Conservation (phyloP, 768 basidiomycete genomes). For the Leccinum rimulosum region DNA sequence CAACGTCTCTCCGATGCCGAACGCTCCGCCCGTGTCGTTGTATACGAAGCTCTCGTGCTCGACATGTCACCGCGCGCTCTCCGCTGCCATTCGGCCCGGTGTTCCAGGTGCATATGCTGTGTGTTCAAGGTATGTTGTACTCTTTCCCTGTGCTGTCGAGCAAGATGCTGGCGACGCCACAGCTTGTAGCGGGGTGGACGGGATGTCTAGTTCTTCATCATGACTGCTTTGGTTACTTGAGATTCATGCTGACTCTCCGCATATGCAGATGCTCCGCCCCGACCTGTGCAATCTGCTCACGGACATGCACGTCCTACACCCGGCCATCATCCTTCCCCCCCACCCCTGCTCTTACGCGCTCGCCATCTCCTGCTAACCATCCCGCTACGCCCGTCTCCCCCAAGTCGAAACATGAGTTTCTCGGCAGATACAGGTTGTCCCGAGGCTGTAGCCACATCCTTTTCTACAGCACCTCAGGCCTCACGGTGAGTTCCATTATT, state of each 20-base stretch:
- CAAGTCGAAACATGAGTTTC: not conserved
- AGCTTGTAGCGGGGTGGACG: not conserved
- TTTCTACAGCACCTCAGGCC: too few species aligned
- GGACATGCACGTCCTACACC: conserved; percentile 36
- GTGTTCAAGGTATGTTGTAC: conserved; percentile 24
- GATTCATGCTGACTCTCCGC: conserved; percentile 4
- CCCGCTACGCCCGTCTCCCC: conserved; percentile 22
- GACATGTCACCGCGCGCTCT: conserved; percentile 30
- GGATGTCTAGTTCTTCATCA: not conserved
- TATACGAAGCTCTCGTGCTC: conserved; percentile 26
- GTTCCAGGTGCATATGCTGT: conserved; percentile 1
- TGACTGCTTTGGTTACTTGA: not conserved
- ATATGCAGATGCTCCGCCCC: conserved; percentile 31
- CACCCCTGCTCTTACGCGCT: conserved; percentile 36
- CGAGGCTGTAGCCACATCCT: too few species aligned
- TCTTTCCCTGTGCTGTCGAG: not conserved
- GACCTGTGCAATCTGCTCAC: conserved; percentile 36
- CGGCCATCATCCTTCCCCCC: conserved; percentile 34
- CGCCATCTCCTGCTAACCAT: conserved; percentile 27
- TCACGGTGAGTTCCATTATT: too few species aligned
- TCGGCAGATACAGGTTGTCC: too few species aligned
- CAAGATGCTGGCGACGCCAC: not conserved
- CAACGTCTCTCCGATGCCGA: conserved; percentile 9
- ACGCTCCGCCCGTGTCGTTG: not conserved
- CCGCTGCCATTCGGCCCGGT: conserved; percentile 17